phyloP scores from a whole-genome alignment of 2,329 filamentous ascomycete genomes.

The Calonectria ilicicola region DNA sequence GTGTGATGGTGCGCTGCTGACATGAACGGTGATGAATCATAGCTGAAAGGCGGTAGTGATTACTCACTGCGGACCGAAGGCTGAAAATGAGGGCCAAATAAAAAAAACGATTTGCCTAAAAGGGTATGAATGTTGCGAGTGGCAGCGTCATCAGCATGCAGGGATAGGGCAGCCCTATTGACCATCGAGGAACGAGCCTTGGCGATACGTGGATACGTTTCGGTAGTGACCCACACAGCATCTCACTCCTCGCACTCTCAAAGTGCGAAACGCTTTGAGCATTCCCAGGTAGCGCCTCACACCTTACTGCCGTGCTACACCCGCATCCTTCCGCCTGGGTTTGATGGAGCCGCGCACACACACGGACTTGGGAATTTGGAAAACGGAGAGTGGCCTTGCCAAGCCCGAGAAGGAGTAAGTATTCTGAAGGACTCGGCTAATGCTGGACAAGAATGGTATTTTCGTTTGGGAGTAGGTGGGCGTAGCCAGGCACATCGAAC shows the following conservation, averaged over 20 bases:
- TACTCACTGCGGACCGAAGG: too few relatives aligned
- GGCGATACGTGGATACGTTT: neutral
- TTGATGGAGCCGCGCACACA: slow-evolving; percentile 10
- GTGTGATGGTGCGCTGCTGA: neutral
- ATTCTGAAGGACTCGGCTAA: neutral
- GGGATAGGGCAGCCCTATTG: neutral
- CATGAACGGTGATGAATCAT: neutral
- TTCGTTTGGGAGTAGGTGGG: neutral
- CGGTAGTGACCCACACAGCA: neutral
- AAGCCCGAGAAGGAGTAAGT: neutral
- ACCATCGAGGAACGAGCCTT: neutral
- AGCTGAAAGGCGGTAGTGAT: neutral
- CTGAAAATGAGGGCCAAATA: neutral
- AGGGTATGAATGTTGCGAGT: neutral
- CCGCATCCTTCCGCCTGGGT: slow-evolving; percentile 15
- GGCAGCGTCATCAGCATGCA: neutral
- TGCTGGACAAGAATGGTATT: neutral
- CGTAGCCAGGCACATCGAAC: neutral
- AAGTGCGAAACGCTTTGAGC: neutral
- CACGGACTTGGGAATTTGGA: neutral
- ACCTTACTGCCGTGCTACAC: neutral
- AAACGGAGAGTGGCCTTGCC: neutral
- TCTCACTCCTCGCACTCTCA: neutral
- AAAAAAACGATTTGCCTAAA: neutral
- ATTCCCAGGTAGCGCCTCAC: neutral